phyloP scores from a whole-genome alignment of 2,329 filamentous ascomycete species.

The Aulographum hederae region DNA sequence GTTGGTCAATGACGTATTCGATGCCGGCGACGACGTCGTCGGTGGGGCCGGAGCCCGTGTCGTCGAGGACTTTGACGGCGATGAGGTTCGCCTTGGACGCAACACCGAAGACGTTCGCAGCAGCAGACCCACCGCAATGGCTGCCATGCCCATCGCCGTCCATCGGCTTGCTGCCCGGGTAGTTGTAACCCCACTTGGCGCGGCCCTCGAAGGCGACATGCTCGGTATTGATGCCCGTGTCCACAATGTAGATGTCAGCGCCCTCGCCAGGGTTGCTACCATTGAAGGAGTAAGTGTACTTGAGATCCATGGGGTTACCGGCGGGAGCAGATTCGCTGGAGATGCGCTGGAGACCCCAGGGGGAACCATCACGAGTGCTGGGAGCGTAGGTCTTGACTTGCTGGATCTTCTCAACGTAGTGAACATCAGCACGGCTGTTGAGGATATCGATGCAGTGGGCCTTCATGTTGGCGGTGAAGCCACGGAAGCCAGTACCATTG shows the following conservation, averaged over 20 bases:
- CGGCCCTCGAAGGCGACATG: conserved; percentile 27
- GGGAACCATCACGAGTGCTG: conserved; percentile 13
- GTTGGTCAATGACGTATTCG: conserved; percentile 24
- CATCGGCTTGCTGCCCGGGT: conserved; percentile 11
- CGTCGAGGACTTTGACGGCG: conserved; percentile 32
- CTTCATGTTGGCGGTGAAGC: conserved; percentile 22
- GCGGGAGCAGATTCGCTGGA: conserved; percentile 13
- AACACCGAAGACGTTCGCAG: conserved; percentile 24
- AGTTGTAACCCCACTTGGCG: conserved; percentile 9
- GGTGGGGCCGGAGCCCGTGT: conserved; percentile 25
- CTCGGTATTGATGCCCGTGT: conserved; percentile 27
- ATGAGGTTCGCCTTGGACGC: conserved; percentile 28
- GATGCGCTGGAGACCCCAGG: conserved; percentile 29
- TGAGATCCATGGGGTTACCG: conserved; percentile 13
- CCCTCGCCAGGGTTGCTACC: conserved; percentile 16
- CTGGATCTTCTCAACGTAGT: conserved; percentile 22
- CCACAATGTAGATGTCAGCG: conserved; percentile 31
- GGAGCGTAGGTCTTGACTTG: conserved; percentile 11
- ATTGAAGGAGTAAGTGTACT: conserved; percentile 24
- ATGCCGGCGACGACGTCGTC: conserved; percentile 26
- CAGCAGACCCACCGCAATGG: conserved; percentile 27
- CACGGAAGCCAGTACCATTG: conserved; percentile 22
- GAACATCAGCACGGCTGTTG: conserved; percentile 20
- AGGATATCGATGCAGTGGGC: conserved; percentile 20
- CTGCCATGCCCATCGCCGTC: conserved; percentile 30